A percentile compares a stretch with the other conserved stretches of the same genome.
These are phyloP conservation scores for Fomitopsis betulina DNA, from an alignment of 1,284 basidiomycete species.

Conservation along the genomic window DNA sequence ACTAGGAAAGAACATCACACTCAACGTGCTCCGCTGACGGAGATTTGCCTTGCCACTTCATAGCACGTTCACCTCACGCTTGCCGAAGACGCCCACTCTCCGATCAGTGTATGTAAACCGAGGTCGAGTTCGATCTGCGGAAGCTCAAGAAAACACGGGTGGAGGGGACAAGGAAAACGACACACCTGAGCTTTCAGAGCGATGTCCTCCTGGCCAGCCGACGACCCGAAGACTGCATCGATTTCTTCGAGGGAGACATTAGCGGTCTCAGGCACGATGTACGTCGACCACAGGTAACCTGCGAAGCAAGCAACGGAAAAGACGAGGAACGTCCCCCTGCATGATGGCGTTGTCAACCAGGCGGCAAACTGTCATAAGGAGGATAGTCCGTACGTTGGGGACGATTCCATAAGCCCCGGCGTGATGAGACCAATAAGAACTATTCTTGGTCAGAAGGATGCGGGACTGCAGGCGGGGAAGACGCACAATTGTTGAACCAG, in stretches of 20 bases:
- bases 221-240: constrained; percentile 59
- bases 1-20: too few species aligned
- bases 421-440: constrained; percentile 80
- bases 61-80: too few species aligned
- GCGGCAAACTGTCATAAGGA: constrained; percentile 3
- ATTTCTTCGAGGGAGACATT: constrained; percentile 74
- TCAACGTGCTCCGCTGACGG: too few species aligned
- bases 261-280: constrained; percentile 72
- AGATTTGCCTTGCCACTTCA: background rate
- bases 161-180: background rate
- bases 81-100: constrained; percentile 10
- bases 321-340: constrained; percentile 60
- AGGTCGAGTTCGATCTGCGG: constrained; percentile 34
- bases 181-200: constrained; percentile 44
- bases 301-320: constrained; percentile 63
- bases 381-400: constrained; percentile 44
- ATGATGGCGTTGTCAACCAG: constrained; percentile 2
- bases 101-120: constrained; percentile 31
- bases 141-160: constrained; percentile 14
- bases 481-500: constrained; percentile 77
- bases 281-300: constrained; percentile 65
- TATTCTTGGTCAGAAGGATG: constrained; percentile 21
- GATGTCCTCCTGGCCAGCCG: constrained; percentile 51
- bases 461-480: constrained; percentile 11
- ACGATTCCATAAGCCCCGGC: constrained; percentile 63